phyloP scores from a whole-genome alignment of 2,329 filamentous ascomycete species.

The Thielaviopsis ethacetica region DNA sequence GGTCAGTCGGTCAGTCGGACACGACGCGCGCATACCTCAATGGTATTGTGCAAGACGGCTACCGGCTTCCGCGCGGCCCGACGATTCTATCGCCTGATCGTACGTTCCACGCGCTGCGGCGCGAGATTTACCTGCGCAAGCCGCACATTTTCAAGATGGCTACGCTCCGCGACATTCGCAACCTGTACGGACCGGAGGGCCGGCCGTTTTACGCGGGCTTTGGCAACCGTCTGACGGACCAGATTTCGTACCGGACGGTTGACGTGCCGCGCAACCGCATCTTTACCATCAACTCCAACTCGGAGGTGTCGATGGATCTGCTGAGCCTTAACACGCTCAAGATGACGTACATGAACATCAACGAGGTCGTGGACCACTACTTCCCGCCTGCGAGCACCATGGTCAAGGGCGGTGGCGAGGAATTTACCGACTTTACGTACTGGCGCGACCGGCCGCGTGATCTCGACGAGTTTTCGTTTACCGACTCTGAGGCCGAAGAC shows the following conservation, averaged over 20 bases:
- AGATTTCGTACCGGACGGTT: conserved; percentile 86
- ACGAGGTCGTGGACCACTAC: conserved; percentile 94
- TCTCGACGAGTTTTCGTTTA: conserved; percentile 75
- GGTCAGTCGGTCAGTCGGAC: conserved; percentile 86
- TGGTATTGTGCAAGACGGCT: conserved; percentile 76
- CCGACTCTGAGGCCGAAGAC: conserved; percentile 41
- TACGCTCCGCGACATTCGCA: conserved; percentile 83
- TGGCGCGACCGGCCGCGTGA: conserved; percentile 80
- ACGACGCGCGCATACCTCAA: conserved; percentile 78
- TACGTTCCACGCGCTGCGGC: conserved; percentile 79
- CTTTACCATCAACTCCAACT: conserved; percentile 97
- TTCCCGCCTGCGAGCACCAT: conserved; percentile 84
- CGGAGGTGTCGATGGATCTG: conserved; percentile 82
- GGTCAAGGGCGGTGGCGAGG: conserved; percentile 76
- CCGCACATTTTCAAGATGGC: conserved; percentile 99
- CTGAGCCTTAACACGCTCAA: conserved; percentile 87
- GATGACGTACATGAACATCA: conserved; percentile 93
- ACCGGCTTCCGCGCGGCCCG: conserved; percentile 71
- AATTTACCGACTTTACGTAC: conserved; percentile 94
- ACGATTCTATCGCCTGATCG: conserved; percentile 91
- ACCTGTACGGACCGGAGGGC: conserved; percentile 59
- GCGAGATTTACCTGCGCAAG: conserved; percentile 89
- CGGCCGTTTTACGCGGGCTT: conserved; percentile 95
- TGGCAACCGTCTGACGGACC: conserved; percentile 89
- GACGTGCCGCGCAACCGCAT: conserved; percentile 90